Base-by-base conservation (phyloP, 768 basidiomycete species). In the Dioszegia crocea region DNA sequence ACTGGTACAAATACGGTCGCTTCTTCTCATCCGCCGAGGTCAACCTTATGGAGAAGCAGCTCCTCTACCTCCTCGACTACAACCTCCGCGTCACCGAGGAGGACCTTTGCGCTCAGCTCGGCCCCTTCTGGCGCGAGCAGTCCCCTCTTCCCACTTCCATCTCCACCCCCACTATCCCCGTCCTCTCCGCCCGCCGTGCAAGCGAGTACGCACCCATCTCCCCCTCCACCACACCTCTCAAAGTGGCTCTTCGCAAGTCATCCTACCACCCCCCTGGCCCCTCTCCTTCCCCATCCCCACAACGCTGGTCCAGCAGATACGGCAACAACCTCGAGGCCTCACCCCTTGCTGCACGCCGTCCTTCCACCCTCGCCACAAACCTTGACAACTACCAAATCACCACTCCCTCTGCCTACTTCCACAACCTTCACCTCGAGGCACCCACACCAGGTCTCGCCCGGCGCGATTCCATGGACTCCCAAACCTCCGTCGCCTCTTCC, bases 1-100 rank as follows among this genome's bases (percentile, higher is more conserved):
- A 96, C 80, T 99, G 94, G 94, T 84, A 86, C 56, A 79, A 79
- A 47, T 89, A 91, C 75, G 79, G 80, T 41, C 79, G 88, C 63
- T 93, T 90, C 79, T 85, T 88, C 73, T 85, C 78, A 21, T 69
- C 76, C 26, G 76, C 79, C 62, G 79, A 80, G 66, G 77, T 97
- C 77, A 96, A 93, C 78, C 82, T 93, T 61, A 98, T 98, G 94
- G 94, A 99, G 80, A 88, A 86, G 79, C 91, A 99, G 79, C 84
- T 99, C 27, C 85, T 99, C 54, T 87, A 83, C 76, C 81, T 98
- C 59, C 85, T 99, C 67, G 89, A 94, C 79, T 78, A 88, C 75
- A 87, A 97, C 76, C 84, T 99, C 57, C 85, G 89, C 47, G 90
- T 97, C 75, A 83, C 85, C 66, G 94, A 99, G 78, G 78, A 79